Base-by-base conservation (phyloP, 2,329 filamentous ascomycete species). In the Curvularia spicifera region DNA sequence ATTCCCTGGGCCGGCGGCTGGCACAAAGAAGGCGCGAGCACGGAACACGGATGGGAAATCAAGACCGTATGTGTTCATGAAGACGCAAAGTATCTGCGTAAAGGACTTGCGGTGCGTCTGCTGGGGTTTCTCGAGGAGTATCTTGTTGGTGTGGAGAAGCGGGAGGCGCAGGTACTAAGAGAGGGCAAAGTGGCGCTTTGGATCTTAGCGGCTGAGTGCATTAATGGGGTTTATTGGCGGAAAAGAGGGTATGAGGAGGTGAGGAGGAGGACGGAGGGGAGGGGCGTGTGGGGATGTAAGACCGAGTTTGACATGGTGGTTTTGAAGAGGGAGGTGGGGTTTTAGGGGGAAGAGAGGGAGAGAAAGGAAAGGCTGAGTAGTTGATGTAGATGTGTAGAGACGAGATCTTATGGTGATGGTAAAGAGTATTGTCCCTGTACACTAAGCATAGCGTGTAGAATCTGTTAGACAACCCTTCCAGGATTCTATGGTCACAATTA, bases 221-320 rank as follows among this genome's bases (percentile, higher is more conserved):
- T 70, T 3, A 70, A 69, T 33, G 70, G 69, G 3, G 54, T 20
- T 1, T 74, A 74, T 55, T 73, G 71, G 71, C 60, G 66, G 24
- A 68, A 57, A 47, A 67, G 57, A 46, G 70, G 71, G 12, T 72
- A 62, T 55, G 24, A 39, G 3, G 56, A 68, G 20, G 60, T 72
- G 0, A 56, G 69, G 28, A 57, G 59, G 39, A 59, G 39, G 24
- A 45, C 35, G 1, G 40, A 53, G 22, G 57, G 54, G 5, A 28
- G 46, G 5, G 64, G 62, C 0, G 56, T 63, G 7, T 74, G 70
- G 71, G 61, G 60, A 1, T 68, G 64, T 31, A 53, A 55, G 50
- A n/a, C 12, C 0, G 63, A 50, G 12, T 71, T 72, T 47, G 68
- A 69, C 28, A 64, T 71, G 56, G 43, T 70, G 2, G 68, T 71